phyloP scores from a whole-genome alignment of 2,329 filamentous ascomycete genomes.

The Rutstroemia sydowiana region DNA sequence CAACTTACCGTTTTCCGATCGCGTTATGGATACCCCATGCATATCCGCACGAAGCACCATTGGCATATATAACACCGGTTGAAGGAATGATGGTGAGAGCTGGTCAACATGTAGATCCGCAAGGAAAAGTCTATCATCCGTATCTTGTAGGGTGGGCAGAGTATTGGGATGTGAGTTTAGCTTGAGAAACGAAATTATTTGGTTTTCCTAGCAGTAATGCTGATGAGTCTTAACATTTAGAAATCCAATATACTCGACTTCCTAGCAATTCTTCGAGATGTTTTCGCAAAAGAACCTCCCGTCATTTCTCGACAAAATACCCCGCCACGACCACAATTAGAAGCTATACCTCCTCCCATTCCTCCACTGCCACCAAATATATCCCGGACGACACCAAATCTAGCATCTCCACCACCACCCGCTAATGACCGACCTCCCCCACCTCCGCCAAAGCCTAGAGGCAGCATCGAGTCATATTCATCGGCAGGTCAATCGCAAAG shows the following conservation, averaged over 20 bases:
- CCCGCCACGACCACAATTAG: conserved; percentile 32
- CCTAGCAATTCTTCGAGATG: conserved; percentile 69
- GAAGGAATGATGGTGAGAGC: conserved; percentile 84
- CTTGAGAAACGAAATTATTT: not conserved
- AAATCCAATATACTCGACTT: conserved; percentile 82
- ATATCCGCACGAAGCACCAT: conserved; percentile 78
- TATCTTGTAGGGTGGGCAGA: conserved; percentile 86
- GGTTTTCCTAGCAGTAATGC: not conserved
- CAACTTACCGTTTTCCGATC: conserved; percentile 83
- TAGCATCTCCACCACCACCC: conserved; percentile 29
- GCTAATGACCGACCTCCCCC: conserved; percentile 24
- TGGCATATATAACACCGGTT: conserved; percentile 83
- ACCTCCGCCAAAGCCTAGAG: conserved; percentile 29
- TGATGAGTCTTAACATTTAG: conserved; percentile 36
- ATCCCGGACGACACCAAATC: conserved; percentile 36
- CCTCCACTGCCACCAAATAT: conserved; percentile 65
- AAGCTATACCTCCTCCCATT: conserved; percentile 53
- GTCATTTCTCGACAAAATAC: conserved; percentile 62
- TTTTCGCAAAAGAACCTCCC: conserved; percentile 93
- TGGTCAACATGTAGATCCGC: conserved; percentile 89
- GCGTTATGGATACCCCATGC: conserved; percentile 88
- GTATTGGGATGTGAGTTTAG: conserved; percentile 74
- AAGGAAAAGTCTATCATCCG: conserved; percentile 91
- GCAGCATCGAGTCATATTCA: conserved; percentile 15
- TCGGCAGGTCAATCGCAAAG: conserved; percentile 15